Base-by-base conservation (phyloP, 805 yeast species). In the Kazachstania bromeliacearum region DNA sequence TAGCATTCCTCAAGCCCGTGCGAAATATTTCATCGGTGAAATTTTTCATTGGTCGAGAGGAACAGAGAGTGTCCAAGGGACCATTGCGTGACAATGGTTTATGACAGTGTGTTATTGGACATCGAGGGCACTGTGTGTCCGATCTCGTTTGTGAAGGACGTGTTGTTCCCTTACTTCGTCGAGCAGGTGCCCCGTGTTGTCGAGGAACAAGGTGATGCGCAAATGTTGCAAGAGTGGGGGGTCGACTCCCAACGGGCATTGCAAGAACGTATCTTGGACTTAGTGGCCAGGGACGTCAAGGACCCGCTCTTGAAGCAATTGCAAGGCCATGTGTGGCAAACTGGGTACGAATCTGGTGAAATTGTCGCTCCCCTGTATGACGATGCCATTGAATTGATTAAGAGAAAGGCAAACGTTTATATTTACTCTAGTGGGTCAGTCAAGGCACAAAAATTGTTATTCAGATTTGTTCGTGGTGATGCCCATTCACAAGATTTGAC, bases 41-140 rank as follows among this genome's bases (percentile, higher is more conserved):
- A n/a, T n/a, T n/a, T n/a, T n/a, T n/a, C n/a, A n/a, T n/a, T n/a
- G n/a, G n/a, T n/a, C 28, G 28, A 25, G 28, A 6, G 28, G 13
- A 7, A 15, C 10, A 25, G 13, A 25, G 13, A 25, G 10, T 6
- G n/a, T 7, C 13, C 13, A 15, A 25, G n/a, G 5, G 5, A 10
- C 10, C 13, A 12, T 25, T 25, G n/a, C 5, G 28, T 12, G 13
- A 10, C 29, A 13, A 26, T 26, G 15, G 8, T 17, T 32, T 35
- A 30, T 20, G 58, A 68, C 1, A 51, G 73, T 7, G 55, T 81
- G 2, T 64, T 87, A 4, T 65, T 87, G 5, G 95, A 85, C 46
- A 85, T 85, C 24, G 97, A 88, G 54, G 97, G 97, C 13, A 88
- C 96, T 0, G 77, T 88, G 21, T 88, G 96, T 52, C 88, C 96